Evolutionary conservation across 257 asterid genomes (phyloP).

Genomic region (Plectranthus barbatus): DNA sequence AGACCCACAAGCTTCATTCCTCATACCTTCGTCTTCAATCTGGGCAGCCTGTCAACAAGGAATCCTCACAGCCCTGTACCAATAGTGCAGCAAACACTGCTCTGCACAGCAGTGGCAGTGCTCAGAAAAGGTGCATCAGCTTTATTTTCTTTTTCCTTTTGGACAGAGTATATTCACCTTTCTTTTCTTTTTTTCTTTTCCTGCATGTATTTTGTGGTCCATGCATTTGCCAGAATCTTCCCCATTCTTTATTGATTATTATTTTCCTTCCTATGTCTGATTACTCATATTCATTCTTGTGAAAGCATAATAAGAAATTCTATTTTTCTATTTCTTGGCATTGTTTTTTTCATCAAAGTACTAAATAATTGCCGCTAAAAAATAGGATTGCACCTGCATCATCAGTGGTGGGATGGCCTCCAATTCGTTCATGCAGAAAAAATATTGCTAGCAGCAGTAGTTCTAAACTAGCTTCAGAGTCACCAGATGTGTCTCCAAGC

Average conservation of each 20-base stretch:
- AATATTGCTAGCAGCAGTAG: constrained; percentile 49
- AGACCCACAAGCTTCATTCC: constrained; percentile 19
- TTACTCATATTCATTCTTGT: too few species aligned
- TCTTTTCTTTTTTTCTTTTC: constrained; percentile 18
- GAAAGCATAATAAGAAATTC: background rate
- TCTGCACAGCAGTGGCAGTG: constrained; percentile 34
- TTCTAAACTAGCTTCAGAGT: constrained; percentile 32
- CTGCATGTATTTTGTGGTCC: constrained; percentile 38
- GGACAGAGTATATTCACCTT: constrained; percentile 53
- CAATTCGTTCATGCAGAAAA: constrained; percentile 69
- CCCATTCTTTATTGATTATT: too few species aligned
- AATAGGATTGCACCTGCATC: constrained; percentile 59
- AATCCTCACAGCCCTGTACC: constrained; percentile 53
- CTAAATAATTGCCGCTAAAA: background rate
- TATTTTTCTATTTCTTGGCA: background rate
- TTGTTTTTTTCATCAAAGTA: too few species aligned
- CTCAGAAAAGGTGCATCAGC: constrained; percentile 75
- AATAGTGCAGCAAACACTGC: constrained; percentile 20
- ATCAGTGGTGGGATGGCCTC: constrained; percentile 94
- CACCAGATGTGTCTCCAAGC: constrained; percentile 23
- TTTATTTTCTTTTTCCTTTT: constrained; percentile 14
- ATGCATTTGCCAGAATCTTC: background rate
- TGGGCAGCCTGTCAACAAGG: constrained; percentile 38
- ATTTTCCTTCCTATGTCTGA: too few species aligned
- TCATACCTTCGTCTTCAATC: constrained; percentile 22